Base-by-base conservation (phyloP, 192 early-diverging fungal genomes). In the Backusella liffmaniae region DNA sequence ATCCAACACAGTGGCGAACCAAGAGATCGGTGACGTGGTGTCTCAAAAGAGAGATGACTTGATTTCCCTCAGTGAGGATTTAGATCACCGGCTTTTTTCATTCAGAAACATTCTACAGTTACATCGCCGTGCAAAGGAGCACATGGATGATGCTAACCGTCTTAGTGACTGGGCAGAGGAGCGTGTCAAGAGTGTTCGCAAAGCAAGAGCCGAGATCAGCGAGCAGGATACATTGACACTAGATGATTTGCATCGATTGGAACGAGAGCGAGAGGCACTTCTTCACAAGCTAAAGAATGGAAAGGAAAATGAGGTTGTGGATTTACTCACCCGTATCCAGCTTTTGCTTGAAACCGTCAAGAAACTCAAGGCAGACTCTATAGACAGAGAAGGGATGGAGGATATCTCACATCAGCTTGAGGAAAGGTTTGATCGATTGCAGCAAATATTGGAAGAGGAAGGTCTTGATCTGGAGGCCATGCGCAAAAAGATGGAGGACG, bases 401-500 rank as follows among this genome's bases (percentile, higher is more conserved):
- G 56, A 46, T 16, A 42, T 66, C 0, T 65, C 72, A 6, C 62
- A 62, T n/a, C 53, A 66, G 26, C 53, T 77, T n/a, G 42, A 56
- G 18, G 68, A 77, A 35, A 41, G 67, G 21, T 66, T 77, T 66
- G 76, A 77, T 49, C 42, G 72, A 6, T 15, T 77, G 18, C 76
- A 68, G 6, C 70, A 73, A 2, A 73, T 36, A n/a, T 46, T 77
- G 37, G 69, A 71, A 36, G 76, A 65, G 36, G 59, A 73, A 13
- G 69, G 39, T 15, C 29, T 44, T 18, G 70, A 77, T 49, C 49
- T 77, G 7, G 23, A 77, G 21, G 12, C 72, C 0, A 37, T 77
- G 6, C 7, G 76, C 9, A 51, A 73, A 49, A 71, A 49, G 8
- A 77, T 80, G 62, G 74, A 75, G 65, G 49, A 76, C 36, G 79